Conservation (phyloP, 2,329 filamentous ascomycete genomes). For the Pezicula neosporulosa region DNA sequence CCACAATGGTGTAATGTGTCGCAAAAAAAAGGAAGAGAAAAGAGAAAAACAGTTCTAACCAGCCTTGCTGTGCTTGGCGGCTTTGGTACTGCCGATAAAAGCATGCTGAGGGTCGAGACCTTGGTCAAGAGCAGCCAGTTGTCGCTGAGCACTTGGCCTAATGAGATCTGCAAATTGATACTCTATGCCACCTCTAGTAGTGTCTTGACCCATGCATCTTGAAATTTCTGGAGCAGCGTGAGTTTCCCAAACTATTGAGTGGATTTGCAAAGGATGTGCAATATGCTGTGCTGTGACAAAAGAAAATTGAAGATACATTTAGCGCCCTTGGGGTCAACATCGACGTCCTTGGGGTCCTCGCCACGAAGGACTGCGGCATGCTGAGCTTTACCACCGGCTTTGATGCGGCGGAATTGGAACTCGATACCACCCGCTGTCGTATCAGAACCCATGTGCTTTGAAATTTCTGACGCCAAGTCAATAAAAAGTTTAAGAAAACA, state of each 20-base stretch:
- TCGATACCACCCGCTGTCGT: constrained; percentile 26
- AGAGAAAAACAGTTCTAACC: too few species aligned
- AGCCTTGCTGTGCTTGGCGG: background rate
- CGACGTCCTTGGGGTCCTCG: constrained; percentile 26
- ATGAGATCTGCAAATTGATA: constrained; percentile 27
- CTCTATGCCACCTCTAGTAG: constrained; percentile 13
- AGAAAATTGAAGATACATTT: background rate
- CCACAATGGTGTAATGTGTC: too few species aligned
- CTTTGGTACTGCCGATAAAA: constrained; percentile 9
- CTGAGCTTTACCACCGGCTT: constrained; percentile 30
- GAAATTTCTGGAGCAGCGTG: background rate
- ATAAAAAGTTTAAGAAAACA: background rate
- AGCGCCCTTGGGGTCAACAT: background rate
- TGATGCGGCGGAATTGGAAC: constrained; percentile 31
- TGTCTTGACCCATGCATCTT: constrained; percentile 19
- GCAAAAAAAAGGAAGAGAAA: too few species aligned
- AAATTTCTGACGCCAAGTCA: constrained; percentile 4
- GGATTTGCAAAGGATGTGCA: background rate
- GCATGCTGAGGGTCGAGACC: constrained; percentile 39
- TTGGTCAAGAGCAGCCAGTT: constrained; percentile 40
- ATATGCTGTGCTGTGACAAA: background rate
- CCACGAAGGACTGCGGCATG: constrained; percentile 13
- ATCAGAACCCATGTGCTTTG: constrained; percentile 20
- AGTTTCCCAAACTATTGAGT: background rate
- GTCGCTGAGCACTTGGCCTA: constrained; percentile 47